A percentile compares a stretch with the other conserved stretches of the same genome.
phyloP scores from a whole-genome alignment of 192 early-diverging fungal species.

The Kappamyces sp. region DNA sequence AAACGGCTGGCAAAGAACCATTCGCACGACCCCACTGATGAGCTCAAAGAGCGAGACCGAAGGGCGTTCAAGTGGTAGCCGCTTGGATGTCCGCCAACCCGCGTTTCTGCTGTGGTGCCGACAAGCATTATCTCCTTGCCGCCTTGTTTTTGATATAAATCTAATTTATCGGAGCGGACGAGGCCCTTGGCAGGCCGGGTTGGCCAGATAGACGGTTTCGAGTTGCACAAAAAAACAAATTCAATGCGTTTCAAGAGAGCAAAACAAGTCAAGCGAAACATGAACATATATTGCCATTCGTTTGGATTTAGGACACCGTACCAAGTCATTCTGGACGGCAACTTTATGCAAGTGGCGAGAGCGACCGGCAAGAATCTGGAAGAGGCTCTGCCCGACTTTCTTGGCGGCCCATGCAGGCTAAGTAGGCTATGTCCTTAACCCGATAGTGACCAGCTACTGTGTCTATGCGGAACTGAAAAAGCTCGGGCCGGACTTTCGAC shows the following conservation, averaged over 20 bases:
- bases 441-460: conserved; percentile 69
- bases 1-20: no score
- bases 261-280: conserved; percentile 73
- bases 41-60: no score
- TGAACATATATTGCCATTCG: conserved; percentile 70
- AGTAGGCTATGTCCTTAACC: conserved; percentile 41
- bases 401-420: conserved; percentile 61
- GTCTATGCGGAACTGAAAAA: conserved; percentile 63
- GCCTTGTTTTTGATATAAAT: no score
- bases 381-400: conserved; percentile 54
- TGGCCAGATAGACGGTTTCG: no score
- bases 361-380: conserved; percentile 58
- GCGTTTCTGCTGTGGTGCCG: no score
- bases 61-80: no score
- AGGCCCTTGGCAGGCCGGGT: no score
- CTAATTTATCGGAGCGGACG: no score
- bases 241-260: conserved; percentile 80
- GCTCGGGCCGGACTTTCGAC: conserved; percentile 54
- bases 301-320: conserved; percentile 92
- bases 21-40: no score
- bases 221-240: no score
- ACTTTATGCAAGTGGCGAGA: conserved; percentile 68
- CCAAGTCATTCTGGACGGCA: conserved; percentile 80
- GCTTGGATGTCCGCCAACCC: no score
- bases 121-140: no score